These are phyloP conservation scores for Solanum dulcamara DNA, from an alignment of 257 asterid genomes.

Conservation along the genomic window DNA sequence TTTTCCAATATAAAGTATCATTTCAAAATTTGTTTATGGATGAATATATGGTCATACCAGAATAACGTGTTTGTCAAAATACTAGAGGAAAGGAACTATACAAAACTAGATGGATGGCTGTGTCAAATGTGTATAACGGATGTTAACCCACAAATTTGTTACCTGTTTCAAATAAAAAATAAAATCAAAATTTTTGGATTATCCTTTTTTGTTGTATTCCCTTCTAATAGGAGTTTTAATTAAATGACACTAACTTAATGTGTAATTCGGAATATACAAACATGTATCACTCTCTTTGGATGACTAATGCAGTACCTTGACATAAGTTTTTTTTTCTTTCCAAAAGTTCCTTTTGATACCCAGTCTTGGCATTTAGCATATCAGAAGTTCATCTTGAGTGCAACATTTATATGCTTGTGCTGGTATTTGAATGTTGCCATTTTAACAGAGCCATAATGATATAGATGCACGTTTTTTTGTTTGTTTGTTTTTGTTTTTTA, in stretches of 20 bases:
- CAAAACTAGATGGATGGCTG: background rate
- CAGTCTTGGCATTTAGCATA: background rate
- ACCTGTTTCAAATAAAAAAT: background rate
- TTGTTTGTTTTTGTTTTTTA: background rate
- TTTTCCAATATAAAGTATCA: background rate
- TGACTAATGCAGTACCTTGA: background rate
- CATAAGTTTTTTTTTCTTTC: background rate
- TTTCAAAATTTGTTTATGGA: background rate
- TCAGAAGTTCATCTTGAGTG: background rate
- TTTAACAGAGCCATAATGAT: background rate
- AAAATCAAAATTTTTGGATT: background rate
- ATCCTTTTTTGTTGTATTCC: background rate
- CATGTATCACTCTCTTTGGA: background rate
- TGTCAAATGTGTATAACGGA: background rate
- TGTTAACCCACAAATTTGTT: background rate
- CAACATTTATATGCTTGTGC: background rate
- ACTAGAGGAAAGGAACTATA: background rate
- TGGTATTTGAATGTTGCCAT: background rate
- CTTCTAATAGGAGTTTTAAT: background rate
- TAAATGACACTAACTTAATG: background rate
- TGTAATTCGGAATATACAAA: background rate
- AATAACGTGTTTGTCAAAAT: background rate
- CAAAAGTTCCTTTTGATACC: background rate
- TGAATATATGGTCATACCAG: background rate
- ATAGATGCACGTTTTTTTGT: background rate